Percentiles rank a stretch among this genome's conserved stretches.
phyloP scores from a whole-genome alignment of 164 flowering plant genomes.

The Chimonanthus praecox region DNA sequence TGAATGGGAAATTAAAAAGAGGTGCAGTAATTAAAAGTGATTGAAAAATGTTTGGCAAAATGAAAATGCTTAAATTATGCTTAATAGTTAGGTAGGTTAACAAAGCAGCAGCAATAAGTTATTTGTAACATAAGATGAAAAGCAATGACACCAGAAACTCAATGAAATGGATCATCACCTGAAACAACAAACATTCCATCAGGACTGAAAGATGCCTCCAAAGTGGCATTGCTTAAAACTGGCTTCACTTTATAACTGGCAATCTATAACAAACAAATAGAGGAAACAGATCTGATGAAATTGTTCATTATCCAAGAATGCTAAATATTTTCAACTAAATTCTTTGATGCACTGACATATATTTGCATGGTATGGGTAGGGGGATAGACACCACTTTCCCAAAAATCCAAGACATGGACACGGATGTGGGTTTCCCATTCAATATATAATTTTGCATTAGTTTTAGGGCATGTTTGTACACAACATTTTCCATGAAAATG shows the following conservation, averaged over 20 bases:
- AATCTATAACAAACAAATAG: slow-evolving; percentile 32
- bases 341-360: too few species aligned
- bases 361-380: too few species aligned
- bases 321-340: background rate
- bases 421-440: too few species aligned
- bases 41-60: background rate
- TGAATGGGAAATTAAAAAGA: too few species aligned
- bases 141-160: background rate
- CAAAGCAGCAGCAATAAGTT: background rate
- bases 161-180: slow-evolving; percentile 35
- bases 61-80: background rate
- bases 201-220: slow-evolving; percentile 98
- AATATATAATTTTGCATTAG: too few species aligned
- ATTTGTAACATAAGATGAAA: too few species aligned
- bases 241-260: slow-evolving; percentile 82
- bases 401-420: too few species aligned
- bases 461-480: too few species aligned
- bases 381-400: too few species aligned
- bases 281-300: slow-evolving; percentile 1
- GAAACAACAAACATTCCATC: slow-evolving; percentile 95
- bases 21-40: background rate
- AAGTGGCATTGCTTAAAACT: slow-evolving; percentile 61
- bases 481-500: too few species aligned
- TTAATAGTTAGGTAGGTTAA: background rate
- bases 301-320: background rate